Percentiles rank a stretch among this genome's conserved stretches.
These are phyloP conservation scores for Apiospora sp. DNA, from an alignment of 2,329 filamentous ascomycete species.

Conservation along the genomic window DNA sequence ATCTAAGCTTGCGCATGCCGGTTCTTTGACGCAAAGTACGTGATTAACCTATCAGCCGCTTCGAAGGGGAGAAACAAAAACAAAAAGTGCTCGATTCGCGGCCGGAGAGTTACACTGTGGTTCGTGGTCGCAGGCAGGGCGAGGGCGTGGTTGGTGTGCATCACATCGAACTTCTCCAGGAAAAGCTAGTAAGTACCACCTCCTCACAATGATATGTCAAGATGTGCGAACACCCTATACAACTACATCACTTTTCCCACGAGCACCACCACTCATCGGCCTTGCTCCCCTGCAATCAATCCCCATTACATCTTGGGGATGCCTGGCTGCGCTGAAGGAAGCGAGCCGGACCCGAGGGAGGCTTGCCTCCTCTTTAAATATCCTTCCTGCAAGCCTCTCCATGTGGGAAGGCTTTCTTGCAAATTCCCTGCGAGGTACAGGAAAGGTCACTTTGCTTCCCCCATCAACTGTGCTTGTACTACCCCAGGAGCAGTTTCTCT, in stretches of 20 bases:
- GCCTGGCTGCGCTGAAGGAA: background rate
- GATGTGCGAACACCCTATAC: background rate
- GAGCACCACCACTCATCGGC: background rate
- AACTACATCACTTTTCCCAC: background rate
- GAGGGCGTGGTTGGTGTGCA: constrained; percentile 13
- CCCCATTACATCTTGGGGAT: background rate
- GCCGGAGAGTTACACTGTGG: constrained; percentile 16
- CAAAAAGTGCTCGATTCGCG: background rate
- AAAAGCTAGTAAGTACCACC: constrained; percentile 9
- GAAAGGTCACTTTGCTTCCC: background rate
- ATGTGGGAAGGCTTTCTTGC: background rate
- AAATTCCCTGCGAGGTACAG: background rate
- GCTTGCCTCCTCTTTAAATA: constrained; percentile 6
- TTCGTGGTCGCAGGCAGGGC: constrained; percentile 11
- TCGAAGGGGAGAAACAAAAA: background rate
- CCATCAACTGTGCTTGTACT: constrained; percentile 7
- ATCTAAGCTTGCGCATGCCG: constrained; percentile 16
- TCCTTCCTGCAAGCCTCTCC: background rate
- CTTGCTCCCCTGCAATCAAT: background rate
- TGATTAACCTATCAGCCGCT: constrained; percentile 14
- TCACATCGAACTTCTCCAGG: constrained; percentile 10
- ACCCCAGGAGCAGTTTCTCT: constrained; percentile 2
- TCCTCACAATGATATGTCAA: background rate
- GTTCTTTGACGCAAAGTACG: constrained; percentile 8
- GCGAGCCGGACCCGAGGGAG: constrained; percentile 13